Base-by-base conservation (phyloP, 768 basidiomycete species). In the Psilocybe sp. region DNA sequence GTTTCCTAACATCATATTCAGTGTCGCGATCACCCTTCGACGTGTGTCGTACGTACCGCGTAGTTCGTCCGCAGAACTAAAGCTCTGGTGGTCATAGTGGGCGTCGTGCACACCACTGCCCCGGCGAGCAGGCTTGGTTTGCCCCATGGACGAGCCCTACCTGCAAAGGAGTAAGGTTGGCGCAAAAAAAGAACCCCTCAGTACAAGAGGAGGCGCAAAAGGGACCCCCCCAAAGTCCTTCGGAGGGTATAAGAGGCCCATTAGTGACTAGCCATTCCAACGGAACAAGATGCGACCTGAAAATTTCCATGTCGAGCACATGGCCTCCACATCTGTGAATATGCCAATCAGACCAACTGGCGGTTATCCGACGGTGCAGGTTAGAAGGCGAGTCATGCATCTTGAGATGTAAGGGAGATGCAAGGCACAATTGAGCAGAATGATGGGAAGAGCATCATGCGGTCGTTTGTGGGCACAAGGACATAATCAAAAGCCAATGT, bases 91-190 rank as follows among this genome's bases (percentile, higher is more conserved):
- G 51, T 66, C 67, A 46, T 55, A 60, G 45, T 60, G 52, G 38
- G 58, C 45, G 16, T 67, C 64, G 51, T 69, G 69, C 32, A 72
- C 55, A 34, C 68, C 68, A 52, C 71, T 74, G 48, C 65, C 71
- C 40, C 60, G 68, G 45, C 72, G 62, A 38, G 67, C 67, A 47
- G 65, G 62, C 40, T 49, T 58, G 46, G 55, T 50, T 52, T 70
- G 59, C 50, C 72, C 70, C 72, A 73, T 75, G 37, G 51, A 60
- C 56, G 56, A 58, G 60, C 51, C 40, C 35, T 15, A 51, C 38
- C 53, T 47, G 33, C 18, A 43, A 40, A 31, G 51, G 49, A 34
- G 42, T 32, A 40, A 35, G 36, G 44, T 46, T n/a, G 28, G 53
- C 33, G 47, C 35, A 51, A 18, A 51, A 56, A 48, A n/a, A 48